Percentiles rank a stretch among this genome's conserved stretches.
These are phyloP conservation scores for Ustilago shanxiensis DNA, from an alignment of 1,284 basidiomycete genomes.

Conservation along the genomic window DNA sequence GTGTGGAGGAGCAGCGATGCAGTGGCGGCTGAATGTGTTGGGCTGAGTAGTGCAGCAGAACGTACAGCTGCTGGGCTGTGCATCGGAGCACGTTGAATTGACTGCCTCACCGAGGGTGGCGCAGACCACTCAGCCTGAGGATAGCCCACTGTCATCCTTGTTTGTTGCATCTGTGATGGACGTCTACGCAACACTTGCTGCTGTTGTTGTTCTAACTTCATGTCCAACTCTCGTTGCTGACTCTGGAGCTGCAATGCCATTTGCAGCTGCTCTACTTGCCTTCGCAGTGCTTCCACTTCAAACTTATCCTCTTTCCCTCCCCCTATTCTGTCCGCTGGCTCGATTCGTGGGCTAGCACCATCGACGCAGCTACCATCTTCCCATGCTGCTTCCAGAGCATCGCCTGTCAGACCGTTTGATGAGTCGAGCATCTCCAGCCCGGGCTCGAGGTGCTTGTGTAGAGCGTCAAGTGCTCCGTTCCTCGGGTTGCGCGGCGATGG, in stretches of 20 bases:
- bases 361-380: conserved; percentile 37
- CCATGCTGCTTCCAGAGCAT: conserved; percentile 35
- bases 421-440: conserved; percentile 1
- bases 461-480: not conserved
- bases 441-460: not conserved
- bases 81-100: not conserved
- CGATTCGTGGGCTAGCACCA: conserved; percentile 8
- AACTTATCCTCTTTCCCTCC: conserved; percentile 12
- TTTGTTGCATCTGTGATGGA: conserved; percentile 8
- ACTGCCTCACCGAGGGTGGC: not conserved
- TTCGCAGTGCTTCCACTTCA: conserved; percentile 36
- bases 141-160: not conserved
- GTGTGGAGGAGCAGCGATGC: conserved; percentile 1
- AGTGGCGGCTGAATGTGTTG: conserved; percentile 4
- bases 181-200: not conserved
- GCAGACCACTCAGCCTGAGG: not conserved
- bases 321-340: no score
- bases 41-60: conserved; percentile 3
- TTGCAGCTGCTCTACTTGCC: conserved; percentile 50
- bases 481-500: conserved; percentile 7
- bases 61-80: not conserved
- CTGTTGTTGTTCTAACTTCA: conserved; percentile 2
- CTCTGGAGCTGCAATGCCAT: conserved; percentile 38
- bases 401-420: not conserved
- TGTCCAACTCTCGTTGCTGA: conserved; percentile 20